Evolutionary conservation across 495 filamentous ascomycete species (phyloP).

Genomic region (Daldinia grandis): DNA sequence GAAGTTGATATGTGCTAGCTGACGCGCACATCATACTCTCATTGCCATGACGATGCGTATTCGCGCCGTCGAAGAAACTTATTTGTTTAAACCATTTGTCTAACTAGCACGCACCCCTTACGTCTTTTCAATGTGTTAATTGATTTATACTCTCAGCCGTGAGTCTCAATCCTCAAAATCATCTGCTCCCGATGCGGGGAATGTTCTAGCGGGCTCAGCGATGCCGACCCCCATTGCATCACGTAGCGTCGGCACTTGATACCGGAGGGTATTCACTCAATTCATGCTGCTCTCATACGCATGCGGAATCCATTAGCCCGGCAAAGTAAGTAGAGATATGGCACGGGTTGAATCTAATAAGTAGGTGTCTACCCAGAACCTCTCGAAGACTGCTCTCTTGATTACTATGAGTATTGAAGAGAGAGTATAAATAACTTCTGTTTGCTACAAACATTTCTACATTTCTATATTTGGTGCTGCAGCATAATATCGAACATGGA

Average conservation of each 20-base stretch:
- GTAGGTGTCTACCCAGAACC: neutral
- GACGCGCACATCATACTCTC: neutral
- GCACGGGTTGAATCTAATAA: conserved; percentile 1
- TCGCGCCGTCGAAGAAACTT: too few species aligned
- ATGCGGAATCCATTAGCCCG: conserved; percentile 25
- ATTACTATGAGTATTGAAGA: neutral
- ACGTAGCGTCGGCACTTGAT: conserved; percentile 36
- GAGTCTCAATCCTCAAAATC: neutral
- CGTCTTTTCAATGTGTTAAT: neutral
- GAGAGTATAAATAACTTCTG: neutral
- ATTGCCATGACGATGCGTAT: neutral
- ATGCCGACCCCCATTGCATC: conserved; percentile 27
- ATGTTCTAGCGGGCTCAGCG: conserved; percentile 10
- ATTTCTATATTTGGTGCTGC: neutral
- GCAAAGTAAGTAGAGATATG: conserved; percentile 4
- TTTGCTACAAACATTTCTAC: neutral
- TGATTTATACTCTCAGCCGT: neutral
- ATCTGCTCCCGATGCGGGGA: conserved; percentile 34
- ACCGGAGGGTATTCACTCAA: conserved; percentile 6
- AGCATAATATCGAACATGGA: conserved; percentile 56
- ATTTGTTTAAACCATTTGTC: too few species aligned
- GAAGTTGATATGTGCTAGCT: neutral
- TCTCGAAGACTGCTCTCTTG: neutral
- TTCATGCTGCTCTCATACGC: neutral
- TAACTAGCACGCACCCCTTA: too few species aligned